Base-by-base conservation (phyloP, 2,329 filamentous ascomycete genomes). In the Rhexocercosporidium sp. region DNA sequence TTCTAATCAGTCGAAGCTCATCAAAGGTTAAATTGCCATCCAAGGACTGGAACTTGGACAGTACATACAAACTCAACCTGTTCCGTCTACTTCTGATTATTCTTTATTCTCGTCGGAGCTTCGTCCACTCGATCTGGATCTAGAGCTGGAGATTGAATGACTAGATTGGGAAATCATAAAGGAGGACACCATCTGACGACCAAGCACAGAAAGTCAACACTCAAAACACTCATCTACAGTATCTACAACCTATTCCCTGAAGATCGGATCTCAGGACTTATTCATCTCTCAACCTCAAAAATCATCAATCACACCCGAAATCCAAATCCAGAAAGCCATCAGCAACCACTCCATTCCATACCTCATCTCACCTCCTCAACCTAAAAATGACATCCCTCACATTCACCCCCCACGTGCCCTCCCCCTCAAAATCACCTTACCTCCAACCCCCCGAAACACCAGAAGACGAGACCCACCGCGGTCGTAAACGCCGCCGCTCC, bases 401-500 rank as follows among this genome's bases (percentile, higher is more conserved):
- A 39, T 25, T 34, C 22, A 47, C 47, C 29, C 31, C 39, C 41
- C 39, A 27, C 20, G n/a, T n/a, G n/a, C 27, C 63, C 37, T 41
- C 47, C 54, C 49, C 47, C 34, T 20, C 20, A 20, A 29, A 14
- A 59, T 27, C 20, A 25, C 67, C 59, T 54, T n/a, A n/a, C 60
- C 65, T 57, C 59, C 66, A 62, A 25, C 54, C 49, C 49, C 49
- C 49, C 16, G 51, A 7, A 37, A 37, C 66, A 27, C 61, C 62
- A 14, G 69, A 73, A 22, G 68, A 71, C 22, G 72, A 75, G 27
- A 29, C 56, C 37, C 65, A 70, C 57, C 69, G 75, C 44, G 75
- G 75, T 11, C 74, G 75, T 39, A 76, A 76, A 67, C 74, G 75
- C 16, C 74, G 75, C 47, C 73, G 74, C 49, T 66, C 41, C 31